Evolutionary conservation across 2,329 filamentous ascomycete species (phyloP), one percentile per base, ranked within the genome.

Genomic region (Pseudocercospora fijiensis): DNA sequence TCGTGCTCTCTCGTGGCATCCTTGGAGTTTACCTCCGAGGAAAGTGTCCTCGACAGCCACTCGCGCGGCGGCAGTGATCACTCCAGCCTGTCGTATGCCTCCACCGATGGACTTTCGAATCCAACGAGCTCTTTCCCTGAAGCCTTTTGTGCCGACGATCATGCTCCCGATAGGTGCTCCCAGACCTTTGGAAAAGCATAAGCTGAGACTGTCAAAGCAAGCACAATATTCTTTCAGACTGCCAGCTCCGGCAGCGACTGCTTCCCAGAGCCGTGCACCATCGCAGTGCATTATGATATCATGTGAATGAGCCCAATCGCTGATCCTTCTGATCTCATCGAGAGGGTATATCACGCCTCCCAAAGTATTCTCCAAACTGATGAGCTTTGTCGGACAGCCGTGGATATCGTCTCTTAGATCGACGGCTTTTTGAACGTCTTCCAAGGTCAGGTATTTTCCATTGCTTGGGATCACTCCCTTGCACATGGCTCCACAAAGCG

Each of bases 361-460:
- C 57, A 96, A 83, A 0, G 93, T 96, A 75, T 96, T 96, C 74
- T 97, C 92, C 55, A 96, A 81, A 66, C 86, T 88, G 69, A 97
- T 91, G 57, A 96, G 85, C 51, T 86, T 86, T 0, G 92, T 96
- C 0, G 92, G 92, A 72, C 90, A 92, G 30, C 83, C 81, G 75
- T 96, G 91, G 20, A 95, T 84, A 70, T 96, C 86, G 60, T 90
- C 84, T 67, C 83, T 81, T 24, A 92, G 74, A 20, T 92, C 76
- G 0, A 89, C 82, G 4, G 85, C 86, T 67, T 85, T 83, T 73
- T 88, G 77, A 13, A 96, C 79, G 71, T 96, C 93, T 71, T 91
- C 88, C 9, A 94, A 81, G 0, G 90, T 93, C 47, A 96, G 80
- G 73, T 96, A 86, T 16, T 83, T 80, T 10, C 87, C 88, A 76